Percentiles rank a stretch among this genome's conserved stretches.
Evolutionary conservation across 169 alveolate species (phyloP).

Genomic region (Condylostoma magnum): DNA sequence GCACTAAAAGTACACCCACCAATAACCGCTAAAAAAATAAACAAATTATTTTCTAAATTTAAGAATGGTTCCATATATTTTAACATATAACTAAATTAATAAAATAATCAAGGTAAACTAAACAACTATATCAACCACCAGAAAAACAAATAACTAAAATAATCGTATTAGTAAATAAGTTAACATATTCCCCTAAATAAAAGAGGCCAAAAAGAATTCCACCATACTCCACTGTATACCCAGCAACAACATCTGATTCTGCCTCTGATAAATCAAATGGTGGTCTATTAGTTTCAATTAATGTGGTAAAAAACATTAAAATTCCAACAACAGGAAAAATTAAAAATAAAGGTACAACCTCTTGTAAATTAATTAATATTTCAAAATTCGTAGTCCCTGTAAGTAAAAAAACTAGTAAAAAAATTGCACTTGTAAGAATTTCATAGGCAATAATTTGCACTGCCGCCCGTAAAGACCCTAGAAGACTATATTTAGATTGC

Average conservation of each 20-base stretch:
- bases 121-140: constrained; percentile 26
- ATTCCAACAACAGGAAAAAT: constrained; percentile 2
- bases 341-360: constrained; percentile 15
- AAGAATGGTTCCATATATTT: too few species aligned
- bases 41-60: too few species aligned
- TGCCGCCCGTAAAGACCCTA: constrained; percentile 14
- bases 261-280: constrained; percentile 53
- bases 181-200: constrained; percentile 44
- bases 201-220: constrained; percentile 35
- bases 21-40: too few species aligned
- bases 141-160: constrained; percentile 26
- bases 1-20: too few species aligned
- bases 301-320: not conserved
- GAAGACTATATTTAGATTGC: not conserved
- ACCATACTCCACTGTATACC: constrained; percentile 41
- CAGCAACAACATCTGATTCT: constrained; percentile 53
- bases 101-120: not conserved
- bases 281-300: constrained; percentile 41
- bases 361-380: not conserved
- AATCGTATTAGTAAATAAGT: constrained; percentile 28
- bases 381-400: constrained; percentile 16
- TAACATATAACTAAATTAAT: not conserved
- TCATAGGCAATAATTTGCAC: constrained; percentile 26
- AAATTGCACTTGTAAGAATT: not conserved
- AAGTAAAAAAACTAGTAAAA: not conserved